phyloP scores from a whole-genome alignment of 305 asterid species.

The Fraxinus sp. region DNA sequence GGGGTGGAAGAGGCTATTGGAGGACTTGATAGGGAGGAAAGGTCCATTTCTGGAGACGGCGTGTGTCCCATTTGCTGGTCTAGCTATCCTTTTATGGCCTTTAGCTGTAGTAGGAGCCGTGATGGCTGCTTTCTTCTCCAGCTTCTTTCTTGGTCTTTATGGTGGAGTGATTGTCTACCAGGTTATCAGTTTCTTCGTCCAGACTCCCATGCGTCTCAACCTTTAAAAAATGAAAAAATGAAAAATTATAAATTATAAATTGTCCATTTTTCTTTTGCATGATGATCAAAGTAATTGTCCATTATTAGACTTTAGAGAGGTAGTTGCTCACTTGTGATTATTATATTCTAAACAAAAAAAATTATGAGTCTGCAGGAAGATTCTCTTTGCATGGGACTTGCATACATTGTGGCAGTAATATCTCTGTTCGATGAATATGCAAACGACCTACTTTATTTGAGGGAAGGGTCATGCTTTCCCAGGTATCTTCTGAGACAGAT shows the following conservation, averaged over 20 bases:
- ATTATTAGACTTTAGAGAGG: neutral
- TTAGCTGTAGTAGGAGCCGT: conserved; percentile 71
- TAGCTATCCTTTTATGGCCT: conserved; percentile 86
- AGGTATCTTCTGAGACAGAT: conserved; percentile 45
- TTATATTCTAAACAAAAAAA: neutral
- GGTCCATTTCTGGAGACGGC: conserved; percentile 89
- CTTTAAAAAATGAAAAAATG: neutral
- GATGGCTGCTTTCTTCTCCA: conserved; percentile 62
- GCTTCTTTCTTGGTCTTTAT: conserved; percentile 72
- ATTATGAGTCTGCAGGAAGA: conserved; percentile 50
- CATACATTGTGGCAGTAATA: conserved; percentile 62
- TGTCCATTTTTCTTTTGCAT: neutral
- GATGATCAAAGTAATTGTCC: neutral
- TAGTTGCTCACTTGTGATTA: neutral
- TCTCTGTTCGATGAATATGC: conserved; percentile 80
- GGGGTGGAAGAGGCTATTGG: conserved; percentile 87
- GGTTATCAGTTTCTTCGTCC: conserved; percentile 33
- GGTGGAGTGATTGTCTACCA: conserved; percentile 74
- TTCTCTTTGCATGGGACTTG: conserved; percentile 72
- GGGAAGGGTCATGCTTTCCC: conserved; percentile 86
- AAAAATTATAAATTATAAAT: neutral
- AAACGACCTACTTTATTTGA: conserved; percentile 66
- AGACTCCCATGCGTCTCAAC: neutral
- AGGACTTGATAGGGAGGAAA: conserved; percentile 81
- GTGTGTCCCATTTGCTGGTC: conserved; percentile 89